Conservation (phyloP, 306 rosid genomes). For the Gastrolobium bilobum region DNA sequence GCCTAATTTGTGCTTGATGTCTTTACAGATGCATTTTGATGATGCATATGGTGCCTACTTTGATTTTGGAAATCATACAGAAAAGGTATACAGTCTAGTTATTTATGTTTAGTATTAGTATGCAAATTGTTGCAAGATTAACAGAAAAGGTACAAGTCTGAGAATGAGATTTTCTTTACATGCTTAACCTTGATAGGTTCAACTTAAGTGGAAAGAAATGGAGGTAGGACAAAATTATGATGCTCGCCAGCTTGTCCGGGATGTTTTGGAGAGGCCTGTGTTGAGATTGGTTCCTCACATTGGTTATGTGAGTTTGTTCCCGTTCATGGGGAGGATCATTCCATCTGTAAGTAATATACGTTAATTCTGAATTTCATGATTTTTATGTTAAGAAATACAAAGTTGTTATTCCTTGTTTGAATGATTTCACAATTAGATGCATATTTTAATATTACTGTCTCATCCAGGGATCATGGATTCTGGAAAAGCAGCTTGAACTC, state of each 20-base stretch:
- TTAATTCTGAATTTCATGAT: slow-evolving; percentile 28
- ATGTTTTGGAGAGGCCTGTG: slow-evolving; percentile 69
- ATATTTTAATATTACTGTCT: slow-evolving; percentile 33
- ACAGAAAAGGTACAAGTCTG: slow-evolving; percentile 25
- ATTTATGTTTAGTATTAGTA: slow-evolving; percentile 22
- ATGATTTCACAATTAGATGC: slow-evolving; percentile 35
- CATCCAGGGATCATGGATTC: slow-evolving; percentile 81
- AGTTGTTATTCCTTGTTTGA: neutral
- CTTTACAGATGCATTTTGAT: slow-evolving; percentile 88
- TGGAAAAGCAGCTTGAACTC: slow-evolving; percentile 88
- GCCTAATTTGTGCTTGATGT: slow-evolving; percentile 53
- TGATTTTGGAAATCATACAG: slow-evolving; percentile 96
- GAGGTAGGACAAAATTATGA: slow-evolving; percentile 57
- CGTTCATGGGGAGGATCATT: slow-evolving; percentile 85
- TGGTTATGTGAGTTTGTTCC: slow-evolving; percentile 88
- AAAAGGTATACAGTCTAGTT: slow-evolving; percentile 67
- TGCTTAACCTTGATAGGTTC: slow-evolving; percentile 66
- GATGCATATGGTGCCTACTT: slow-evolving; percentile 76
- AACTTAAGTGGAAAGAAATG: slow-evolving; percentile 76
- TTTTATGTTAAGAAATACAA: slow-evolving; percentile 10
- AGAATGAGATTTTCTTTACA: slow-evolving; percentile 43
- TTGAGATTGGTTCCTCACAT: slow-evolving; percentile 89
- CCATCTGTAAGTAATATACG: slow-evolving; percentile 75
- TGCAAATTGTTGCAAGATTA: slow-evolving; percentile 10
- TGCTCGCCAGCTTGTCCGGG: slow-evolving; percentile 74